Evolutionary conservation across 2,329 filamentous ascomycete species (phyloP).

Genomic region (Rachicladosporium sp.): DNA sequence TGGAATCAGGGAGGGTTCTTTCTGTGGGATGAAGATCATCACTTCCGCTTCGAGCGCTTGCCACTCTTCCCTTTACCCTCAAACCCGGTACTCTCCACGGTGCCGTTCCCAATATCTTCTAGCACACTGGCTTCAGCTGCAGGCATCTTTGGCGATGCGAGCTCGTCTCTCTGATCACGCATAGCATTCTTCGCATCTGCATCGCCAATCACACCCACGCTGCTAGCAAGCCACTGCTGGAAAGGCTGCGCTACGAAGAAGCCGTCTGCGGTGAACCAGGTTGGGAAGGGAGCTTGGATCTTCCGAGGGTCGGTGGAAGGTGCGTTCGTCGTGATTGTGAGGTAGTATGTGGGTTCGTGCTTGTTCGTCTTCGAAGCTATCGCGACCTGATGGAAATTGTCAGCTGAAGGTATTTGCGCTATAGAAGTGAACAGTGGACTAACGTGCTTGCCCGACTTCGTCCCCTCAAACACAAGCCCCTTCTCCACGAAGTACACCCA

Average conservation of each 20-base stretch:
- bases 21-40: too few relatives aligned
- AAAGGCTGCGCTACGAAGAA: constrained; percentile 64
- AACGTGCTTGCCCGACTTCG: constrained; percentile 55
- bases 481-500: constrained; percentile 82
- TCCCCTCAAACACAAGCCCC: constrained; percentile 69
- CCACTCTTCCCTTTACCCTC: constrained; percentile 12
- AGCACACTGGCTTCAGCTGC: constrained; percentile 6
- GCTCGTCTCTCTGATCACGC: constrained; percentile 24
- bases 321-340: constrained; percentile 44
- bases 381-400: constrained; percentile 44
- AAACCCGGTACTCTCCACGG: constrained; percentile 9
- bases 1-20: too few relatives aligned
- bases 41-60: constrained; percentile 16
- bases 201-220: constrained; percentile 52
- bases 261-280: constrained; percentile 64
- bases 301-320: constrained; percentile 29
- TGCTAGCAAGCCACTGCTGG: constrained; percentile 63
- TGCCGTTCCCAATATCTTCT: constrained; percentile 4
- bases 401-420: constrained; percentile 1
- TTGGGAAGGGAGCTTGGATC: constrained; percentile 53
- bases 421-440: constrained; percentile 7
- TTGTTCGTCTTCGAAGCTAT: constrained; percentile 66
- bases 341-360: constrained; percentile 66
- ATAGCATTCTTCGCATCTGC: constrained; percentile 46
- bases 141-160: constrained; percentile 10